Base-by-base conservation (phyloP, 2,329 filamentous ascomycete species). In the Sarocladium brachiariae region DNA sequence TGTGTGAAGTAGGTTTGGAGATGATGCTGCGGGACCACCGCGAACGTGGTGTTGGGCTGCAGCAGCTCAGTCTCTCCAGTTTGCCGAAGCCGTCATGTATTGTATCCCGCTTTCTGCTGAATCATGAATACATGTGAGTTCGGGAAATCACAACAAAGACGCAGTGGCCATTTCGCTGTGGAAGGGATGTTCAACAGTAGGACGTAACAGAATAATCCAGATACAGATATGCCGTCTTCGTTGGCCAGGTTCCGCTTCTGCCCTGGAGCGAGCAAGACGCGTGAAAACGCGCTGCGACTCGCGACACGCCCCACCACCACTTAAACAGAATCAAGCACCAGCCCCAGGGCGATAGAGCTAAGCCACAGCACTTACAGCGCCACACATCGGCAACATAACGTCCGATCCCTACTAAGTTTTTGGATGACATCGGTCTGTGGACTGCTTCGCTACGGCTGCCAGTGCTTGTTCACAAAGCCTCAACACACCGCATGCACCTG, bases 1-100 rank as follows among this genome's bases (percentile, higher is more conserved):
- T 58, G 64, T 68, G 63, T 53, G 23, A 33, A 19, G 4, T 25
- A n/a, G 21, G 10, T 10, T 31, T 25, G 45, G 45, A 34, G 37
- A 33, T 49, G 52, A 51, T 34, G 25, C 8, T 16, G 33, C 35
- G 24, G 51, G 39, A 27, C n/a, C 35, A n/a, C 31, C 19, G 14
- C 41, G 25, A 19, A 45, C 33, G 46, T 27, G n/a, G 25, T 50
- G 8, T 1, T 49, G 9, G 19, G 14, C 13, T 27, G 18, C 34
- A 19, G 21, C 16, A 43, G 37, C 31, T 50, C 49, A 38, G 37
- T 33, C 48, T 37, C 7, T 48, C n/a, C 23, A 19, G 19, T 24
- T 49, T 14, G 41, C 27, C 21, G 50, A 31, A 39, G 50, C 43
- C 50, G 50, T 52, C 43, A 52, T 52, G 23, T 39, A 52, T 52